Evolutionary conservation across 2,329 filamentous ascomycete genomes (phyloP).

Genomic region (Thyridium curvatum): DNA sequence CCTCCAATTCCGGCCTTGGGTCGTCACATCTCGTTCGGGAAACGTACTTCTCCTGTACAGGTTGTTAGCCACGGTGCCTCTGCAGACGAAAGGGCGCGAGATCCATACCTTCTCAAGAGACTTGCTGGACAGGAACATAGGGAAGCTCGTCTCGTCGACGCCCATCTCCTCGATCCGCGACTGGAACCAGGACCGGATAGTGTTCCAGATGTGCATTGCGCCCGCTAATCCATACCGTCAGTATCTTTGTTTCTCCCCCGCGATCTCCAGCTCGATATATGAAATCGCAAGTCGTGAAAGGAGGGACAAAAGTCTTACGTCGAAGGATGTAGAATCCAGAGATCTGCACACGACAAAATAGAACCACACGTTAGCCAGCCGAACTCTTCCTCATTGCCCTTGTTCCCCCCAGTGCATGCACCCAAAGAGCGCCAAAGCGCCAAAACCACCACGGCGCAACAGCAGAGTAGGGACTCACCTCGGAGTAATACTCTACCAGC

Average conservation of each 20-base stretch:
- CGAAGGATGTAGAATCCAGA: constrained; percentile 96
- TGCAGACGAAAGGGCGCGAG: too few species aligned
- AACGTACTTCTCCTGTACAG: too few species aligned
- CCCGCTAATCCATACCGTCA: constrained; percentile 7
- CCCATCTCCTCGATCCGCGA: constrained; percentile 81
- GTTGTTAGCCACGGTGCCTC: too few species aligned
- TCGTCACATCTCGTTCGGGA: too few species aligned
- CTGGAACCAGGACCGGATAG: constrained; percentile 62
- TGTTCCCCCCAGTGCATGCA: too few species aligned
- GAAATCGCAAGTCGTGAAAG: not conserved
- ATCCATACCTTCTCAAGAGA: constrained; percentile 60
- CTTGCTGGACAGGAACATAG: constrained; percentile 89
- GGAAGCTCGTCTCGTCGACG: constrained; percentile 94
- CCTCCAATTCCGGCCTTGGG: too few species aligned
- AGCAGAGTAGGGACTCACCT: constrained; percentile 13
- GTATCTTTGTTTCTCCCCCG: not conserved
- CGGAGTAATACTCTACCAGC: constrained; percentile 88
- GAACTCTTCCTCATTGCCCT: too few species aligned
- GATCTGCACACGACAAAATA: constrained; percentile 55
- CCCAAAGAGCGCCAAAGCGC: too few species aligned
- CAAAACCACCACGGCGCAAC: too few species aligned
- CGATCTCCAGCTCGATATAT: not conserved
- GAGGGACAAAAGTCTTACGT: constrained; percentile 29
- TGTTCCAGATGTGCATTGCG: constrained; percentile 51
- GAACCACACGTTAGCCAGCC: not conserved